These are phyloP conservation scores for Nidularia pulvinata DNA, from an alignment of 768 basidiomycete genomes.

Conservation along the genomic window DNA sequence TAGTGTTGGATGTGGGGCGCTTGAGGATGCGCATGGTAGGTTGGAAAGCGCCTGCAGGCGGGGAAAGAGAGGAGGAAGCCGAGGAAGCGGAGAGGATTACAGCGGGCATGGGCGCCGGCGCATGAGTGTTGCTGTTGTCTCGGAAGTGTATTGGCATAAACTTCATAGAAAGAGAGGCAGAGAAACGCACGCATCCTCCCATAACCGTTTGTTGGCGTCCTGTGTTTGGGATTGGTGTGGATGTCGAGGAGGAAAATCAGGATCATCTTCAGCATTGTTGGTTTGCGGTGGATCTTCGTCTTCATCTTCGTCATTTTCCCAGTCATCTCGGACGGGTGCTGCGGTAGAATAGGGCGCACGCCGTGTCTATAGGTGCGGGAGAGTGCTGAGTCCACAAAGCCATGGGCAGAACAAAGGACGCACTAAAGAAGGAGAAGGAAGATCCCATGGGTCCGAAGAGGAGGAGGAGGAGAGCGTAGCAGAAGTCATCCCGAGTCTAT, in stretches of 20 bases:
- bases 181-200: slow-evolving; percentile 68
- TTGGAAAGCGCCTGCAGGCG: slow-evolving; percentile 56
- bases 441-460: background rate
- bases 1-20: slow-evolving; percentile 45
- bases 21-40: slow-evolving; percentile 72
- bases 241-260: slow-evolving; percentile 7
- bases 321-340: slow-evolving; percentile 18
- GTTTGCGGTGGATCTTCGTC: slow-evolving; percentile 15
- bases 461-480: background rate
- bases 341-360: slow-evolving; percentile 3
- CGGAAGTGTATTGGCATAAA: slow-evolving; percentile 4
- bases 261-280: slow-evolving; percentile 17
- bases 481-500: background rate
- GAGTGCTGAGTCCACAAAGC: slow-evolving; percentile 2
- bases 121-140: slow-evolving; percentile 48
- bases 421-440: background rate
- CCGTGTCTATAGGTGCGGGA: slow-evolving; percentile 1
- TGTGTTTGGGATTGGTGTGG: slow-evolving; percentile 14
- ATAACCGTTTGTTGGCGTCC: slow-evolving; percentile 50
- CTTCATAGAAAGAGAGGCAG: background rate
- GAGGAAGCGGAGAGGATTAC: slow-evolving; percentile 41
- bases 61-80: slow-evolving; percentile 32
- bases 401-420: background rate
- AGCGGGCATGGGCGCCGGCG: slow-evolving; percentile 68
- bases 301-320: slow-evolving; percentile 25